Percentiles rank a stretch among this genome's conserved stretches.
phyloP scores from a whole-genome alignment of 2,329 filamentous ascomycete species.

The Hypomyces perniciosus region DNA sequence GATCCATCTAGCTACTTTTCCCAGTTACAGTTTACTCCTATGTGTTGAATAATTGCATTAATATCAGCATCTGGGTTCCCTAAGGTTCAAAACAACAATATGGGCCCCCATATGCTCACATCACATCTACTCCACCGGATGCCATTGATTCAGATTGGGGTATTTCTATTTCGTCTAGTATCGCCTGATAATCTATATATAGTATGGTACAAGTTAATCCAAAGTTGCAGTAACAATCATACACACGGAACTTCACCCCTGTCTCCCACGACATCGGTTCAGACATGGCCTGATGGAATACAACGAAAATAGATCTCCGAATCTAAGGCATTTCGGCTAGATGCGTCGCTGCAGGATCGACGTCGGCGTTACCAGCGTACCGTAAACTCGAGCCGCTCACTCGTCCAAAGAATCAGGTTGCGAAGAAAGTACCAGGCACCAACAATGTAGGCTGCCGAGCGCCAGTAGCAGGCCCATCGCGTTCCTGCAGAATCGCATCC shows the following conservation, averaged over 20 bases:
- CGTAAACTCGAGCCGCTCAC: neutral
- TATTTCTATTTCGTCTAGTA: neutral
- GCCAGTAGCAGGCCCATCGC: neutral
- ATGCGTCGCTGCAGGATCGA: slow-evolving; percentile 5
- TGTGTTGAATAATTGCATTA: too few relatives aligned
- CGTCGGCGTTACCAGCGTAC: neutral
- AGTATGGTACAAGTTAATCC: neutral
- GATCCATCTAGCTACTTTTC: too few relatives aligned
- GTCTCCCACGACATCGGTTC: neutral
- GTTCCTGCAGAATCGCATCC: slow-evolving; percentile 10
- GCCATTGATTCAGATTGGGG: neutral
- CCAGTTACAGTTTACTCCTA: too few relatives aligned
- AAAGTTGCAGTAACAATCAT: neutral
- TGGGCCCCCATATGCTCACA: too few relatives aligned
- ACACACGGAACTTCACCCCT: neutral
- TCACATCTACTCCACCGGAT: too few relatives aligned
- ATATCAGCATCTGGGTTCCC: too few relatives aligned
- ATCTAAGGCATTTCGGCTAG: slow-evolving; percentile 7
- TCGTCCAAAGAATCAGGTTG: neutral
- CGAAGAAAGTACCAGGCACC: neutral
- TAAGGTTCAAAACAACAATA: too few relatives aligned
- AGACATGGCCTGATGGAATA: neutral
- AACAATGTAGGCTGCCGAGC: neutral
- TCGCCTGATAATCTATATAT: neutral
- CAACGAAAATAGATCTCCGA: slow-evolving; percentile 9